These are phyloP conservation scores for Entelexis sorbosivorans DNA, from an alignment of 1,139 yeast species.

Conservation along the genomic window DNA sequence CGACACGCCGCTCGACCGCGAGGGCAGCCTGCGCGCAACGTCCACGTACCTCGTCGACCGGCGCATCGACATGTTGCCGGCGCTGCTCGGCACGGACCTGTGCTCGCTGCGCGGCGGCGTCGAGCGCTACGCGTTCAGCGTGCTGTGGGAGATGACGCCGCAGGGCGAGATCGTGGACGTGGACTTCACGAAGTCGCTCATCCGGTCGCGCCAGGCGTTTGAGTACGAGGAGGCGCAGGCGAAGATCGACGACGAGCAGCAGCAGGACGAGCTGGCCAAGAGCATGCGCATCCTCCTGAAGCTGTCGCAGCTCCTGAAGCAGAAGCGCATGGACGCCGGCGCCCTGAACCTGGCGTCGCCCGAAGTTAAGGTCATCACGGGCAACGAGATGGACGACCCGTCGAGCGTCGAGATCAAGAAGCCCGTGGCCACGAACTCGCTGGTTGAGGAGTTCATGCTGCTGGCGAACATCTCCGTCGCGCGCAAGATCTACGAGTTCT, in stretches of 20 bases:
- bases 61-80: slow-evolving; percentile 97
- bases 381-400: slow-evolving; percentile 94
- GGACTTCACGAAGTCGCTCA: slow-evolving; percentile 75
- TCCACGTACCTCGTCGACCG: slow-evolving; percentile 97
- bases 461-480: slow-evolving; percentile 95
- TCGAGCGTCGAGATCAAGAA: slow-evolving; percentile 89
- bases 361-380: slow-evolving; percentile 94
- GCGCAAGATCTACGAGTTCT: slow-evolving; percentile 76
- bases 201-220: slow-evolving; percentile 86
- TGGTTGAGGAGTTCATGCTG: slow-evolving; percentile 98
- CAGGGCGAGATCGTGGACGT: slow-evolving; percentile 79
- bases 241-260: slow-evolving; percentile 70
- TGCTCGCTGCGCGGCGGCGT: slow-evolving; percentile 94
- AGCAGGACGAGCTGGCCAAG: slow-evolving; percentile 71
- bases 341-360: slow-evolving; percentile 96
- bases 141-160: slow-evolving; percentile 85
- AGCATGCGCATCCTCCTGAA: slow-evolving; percentile 76
- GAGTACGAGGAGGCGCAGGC: slow-evolving; percentile 89
- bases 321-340: slow-evolving; percentile 83
- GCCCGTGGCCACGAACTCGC: slow-evolving; percentile 78
- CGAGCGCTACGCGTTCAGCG: slow-evolving; percentile 92
- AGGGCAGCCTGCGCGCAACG: slow-evolving; percentile 95
- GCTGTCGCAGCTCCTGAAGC: slow-evolving; percentile 73
- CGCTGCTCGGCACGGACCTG: slow-evolving; percentile 85
- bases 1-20: slow-evolving; percentile 81